These are phyloP conservation scores for Populus alba DNA, from an alignment of 345 rosid genomes.

Conservation along the genomic window DNA sequence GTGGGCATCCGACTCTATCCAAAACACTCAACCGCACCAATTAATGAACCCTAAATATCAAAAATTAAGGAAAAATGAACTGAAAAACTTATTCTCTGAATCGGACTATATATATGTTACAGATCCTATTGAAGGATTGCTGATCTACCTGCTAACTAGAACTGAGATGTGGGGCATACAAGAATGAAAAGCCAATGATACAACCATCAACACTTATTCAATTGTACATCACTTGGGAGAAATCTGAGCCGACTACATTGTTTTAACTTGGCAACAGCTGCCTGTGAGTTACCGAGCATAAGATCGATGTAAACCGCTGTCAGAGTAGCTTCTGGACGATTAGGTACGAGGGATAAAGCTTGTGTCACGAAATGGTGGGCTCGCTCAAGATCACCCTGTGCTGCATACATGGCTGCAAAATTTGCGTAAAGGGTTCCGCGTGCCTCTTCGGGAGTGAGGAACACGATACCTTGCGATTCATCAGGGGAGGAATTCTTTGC, in stretches of 20 bases:
- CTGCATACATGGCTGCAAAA: conserved; percentile 63
- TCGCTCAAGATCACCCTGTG: conserved; percentile 67
- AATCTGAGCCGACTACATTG: conserved; percentile 66
- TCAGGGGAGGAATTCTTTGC: conserved; percentile 33
- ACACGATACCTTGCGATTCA: conserved; percentile 31
- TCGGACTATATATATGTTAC: conserved; percentile 64
- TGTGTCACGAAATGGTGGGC: conserved; percentile 58
- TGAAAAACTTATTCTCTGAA: conserved; percentile 47
- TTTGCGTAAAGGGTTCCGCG: conserved; percentile 74
- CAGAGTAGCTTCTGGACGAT: conserved; percentile 63
- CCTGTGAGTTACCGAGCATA: conserved; percentile 66
- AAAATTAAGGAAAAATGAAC: conserved; percentile 14
- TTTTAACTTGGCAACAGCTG: conserved; percentile 76
- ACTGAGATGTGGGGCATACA: conserved; percentile 20
- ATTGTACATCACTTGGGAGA: conserved; percentile 33
- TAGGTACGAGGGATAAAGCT: conserved; percentile 59
- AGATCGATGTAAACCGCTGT: conserved; percentile 80
- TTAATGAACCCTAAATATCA: conserved; percentile 40
- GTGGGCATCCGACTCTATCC: conserved; percentile 53
- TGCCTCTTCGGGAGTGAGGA: conserved; percentile 86
- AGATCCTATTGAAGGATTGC: conserved; percentile 52
- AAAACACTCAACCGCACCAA: conserved; percentile 57
- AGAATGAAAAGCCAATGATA: conserved; percentile 26
- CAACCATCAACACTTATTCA: conserved; percentile 23
- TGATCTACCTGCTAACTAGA: conserved; percentile 46